Evolutionary conservation across 805 yeast genomes (phyloP).

Genomic region (Saccharomyces cerevisiae): DNA sequence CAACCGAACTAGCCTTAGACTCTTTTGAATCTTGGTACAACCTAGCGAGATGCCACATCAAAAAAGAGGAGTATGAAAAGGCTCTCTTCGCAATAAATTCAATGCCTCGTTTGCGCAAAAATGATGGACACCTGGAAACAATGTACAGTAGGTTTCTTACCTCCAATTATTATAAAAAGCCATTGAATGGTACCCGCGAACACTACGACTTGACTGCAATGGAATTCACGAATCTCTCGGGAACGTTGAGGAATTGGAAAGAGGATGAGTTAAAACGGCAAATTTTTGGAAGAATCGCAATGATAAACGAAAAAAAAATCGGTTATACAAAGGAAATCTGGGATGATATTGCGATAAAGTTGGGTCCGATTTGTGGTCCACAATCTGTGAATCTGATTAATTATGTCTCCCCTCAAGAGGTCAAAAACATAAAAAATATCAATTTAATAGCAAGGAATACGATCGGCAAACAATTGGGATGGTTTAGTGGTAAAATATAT

Average conservation of each 20-base stretch:
- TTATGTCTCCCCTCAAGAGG: slow-evolving; percentile 26
- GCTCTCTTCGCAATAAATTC: slow-evolving; percentile 28
- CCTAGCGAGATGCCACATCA: slow-evolving; percentile 24
- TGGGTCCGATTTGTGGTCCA: slow-evolving; percentile 30
- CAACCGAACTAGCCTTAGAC: slow-evolving; percentile 25
- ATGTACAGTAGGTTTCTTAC: slow-evolving; percentile 7
- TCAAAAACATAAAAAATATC: slow-evolving; percentile 19
- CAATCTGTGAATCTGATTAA: slow-evolving; percentile 24
- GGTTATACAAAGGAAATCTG: slow-evolving; percentile 21
- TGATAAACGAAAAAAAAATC: slow-evolving; percentile 21
- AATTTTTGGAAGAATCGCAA: slow-evolving; percentile 26
- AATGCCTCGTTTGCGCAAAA: slow-evolving; percentile 22
- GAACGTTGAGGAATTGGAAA: slow-evolving; percentile 17
- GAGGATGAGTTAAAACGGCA: slow-evolving; percentile 20
- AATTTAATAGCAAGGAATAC: slow-evolving; percentile 24
- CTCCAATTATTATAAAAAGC: slow-evolving; percentile 21
- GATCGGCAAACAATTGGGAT: slow-evolving; percentile 20
- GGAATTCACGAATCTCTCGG: slow-evolving; percentile 20
- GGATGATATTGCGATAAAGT: slow-evolving; percentile 18
- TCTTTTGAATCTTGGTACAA: slow-evolving; percentile 26
- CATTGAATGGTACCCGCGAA: slow-evolving; percentile 12
- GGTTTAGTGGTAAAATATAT: slow-evolving; percentile 42
- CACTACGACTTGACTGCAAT: slow-evolving; percentile 15
- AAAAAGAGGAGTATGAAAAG: slow-evolving; percentile 14
- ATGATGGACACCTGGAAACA: slow-evolving; percentile 20